Conservation (phyloP, 257 asterid species). For the Lavandula angustifolia region DNA sequence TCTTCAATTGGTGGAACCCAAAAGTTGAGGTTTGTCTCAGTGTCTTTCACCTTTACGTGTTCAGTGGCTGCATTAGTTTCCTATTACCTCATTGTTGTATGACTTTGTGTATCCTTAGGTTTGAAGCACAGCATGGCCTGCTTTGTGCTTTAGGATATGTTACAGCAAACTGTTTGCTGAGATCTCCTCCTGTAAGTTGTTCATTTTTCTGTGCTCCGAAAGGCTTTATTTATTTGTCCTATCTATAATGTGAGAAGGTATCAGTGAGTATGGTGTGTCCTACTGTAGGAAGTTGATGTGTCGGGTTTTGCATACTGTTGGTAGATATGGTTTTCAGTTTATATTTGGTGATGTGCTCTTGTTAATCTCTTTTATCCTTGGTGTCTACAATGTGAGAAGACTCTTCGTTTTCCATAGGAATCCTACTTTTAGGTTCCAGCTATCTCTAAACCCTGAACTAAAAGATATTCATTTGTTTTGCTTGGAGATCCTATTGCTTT, state of each 20-base stretch:
- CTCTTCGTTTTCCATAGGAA: neutral
- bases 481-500: neutral
- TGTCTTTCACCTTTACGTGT: conserved; percentile 24
- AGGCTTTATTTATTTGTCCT: neutral
- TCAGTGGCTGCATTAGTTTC: conserved; percentile 17
- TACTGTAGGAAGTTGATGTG: conserved; percentile 21
- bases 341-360: conserved; percentile 16
- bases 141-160: conserved; percentile 84
- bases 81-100: conserved; percentile 24
- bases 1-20: conserved; percentile 60
- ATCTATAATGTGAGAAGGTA: neutral
- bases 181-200: conserved; percentile 70
- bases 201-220: conserved; percentile 18
- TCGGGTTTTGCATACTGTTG: conserved; percentile 8
- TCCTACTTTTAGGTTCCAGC: neutral
- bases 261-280: neutral
- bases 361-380: neutral
- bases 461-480: neutral
- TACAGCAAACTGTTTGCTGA: conserved; percentile 79
- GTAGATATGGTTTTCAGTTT: conserved; percentile 10
- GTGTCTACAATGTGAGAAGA: no score
- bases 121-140: conserved; percentile 83
- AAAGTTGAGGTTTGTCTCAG: conserved; percentile 64
- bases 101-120: conserved; percentile 48
- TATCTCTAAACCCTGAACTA: neutral